phyloP scores from a whole-genome alignment of 208 protist genomes.

The Leishmania gerbilli region DNA sequence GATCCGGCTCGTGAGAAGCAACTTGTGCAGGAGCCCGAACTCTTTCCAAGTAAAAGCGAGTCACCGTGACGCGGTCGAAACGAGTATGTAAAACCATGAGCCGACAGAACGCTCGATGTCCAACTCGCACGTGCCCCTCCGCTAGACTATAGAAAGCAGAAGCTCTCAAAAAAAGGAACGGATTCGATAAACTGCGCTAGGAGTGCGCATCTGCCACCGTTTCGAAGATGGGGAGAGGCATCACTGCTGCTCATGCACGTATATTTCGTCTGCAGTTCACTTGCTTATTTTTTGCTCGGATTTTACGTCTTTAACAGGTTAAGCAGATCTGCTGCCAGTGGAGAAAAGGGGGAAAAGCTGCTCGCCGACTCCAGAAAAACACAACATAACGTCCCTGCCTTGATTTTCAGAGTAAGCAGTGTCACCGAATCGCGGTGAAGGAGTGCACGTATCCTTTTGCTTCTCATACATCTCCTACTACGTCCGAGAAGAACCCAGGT shows the following conservation, averaged over 20 bases:
- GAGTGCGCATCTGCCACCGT: not conserved
- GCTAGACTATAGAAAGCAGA: not conserved
- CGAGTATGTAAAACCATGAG: not conserved
- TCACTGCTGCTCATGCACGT: not conserved
- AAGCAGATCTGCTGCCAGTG: conserved; percentile 8
- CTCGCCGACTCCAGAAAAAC: not conserved
- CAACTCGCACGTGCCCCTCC: not conserved
- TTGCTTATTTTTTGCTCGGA: not conserved
- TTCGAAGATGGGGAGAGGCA: not conserved
- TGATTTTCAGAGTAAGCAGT: not conserved
- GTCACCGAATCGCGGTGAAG: not conserved
- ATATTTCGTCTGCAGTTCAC: not conserved
- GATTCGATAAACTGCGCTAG: not conserved
- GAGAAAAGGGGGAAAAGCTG: not conserved
- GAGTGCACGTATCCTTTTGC: not conserved
- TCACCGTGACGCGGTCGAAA: not conserved
- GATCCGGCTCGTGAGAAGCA: not conserved
- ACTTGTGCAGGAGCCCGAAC: too few relatives aligned
- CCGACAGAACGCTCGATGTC: not conserved
- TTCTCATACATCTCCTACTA: not conserved
- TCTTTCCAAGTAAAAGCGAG: not conserved
- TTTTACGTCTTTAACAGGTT: not conserved
- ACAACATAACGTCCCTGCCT: not conserved
- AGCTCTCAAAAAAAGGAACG: not conserved
- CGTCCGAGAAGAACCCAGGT: not conserved